These are phyloP conservation scores for Candida montana DNA, from an alignment of 805 yeast species.

Conservation along the genomic window DNA sequence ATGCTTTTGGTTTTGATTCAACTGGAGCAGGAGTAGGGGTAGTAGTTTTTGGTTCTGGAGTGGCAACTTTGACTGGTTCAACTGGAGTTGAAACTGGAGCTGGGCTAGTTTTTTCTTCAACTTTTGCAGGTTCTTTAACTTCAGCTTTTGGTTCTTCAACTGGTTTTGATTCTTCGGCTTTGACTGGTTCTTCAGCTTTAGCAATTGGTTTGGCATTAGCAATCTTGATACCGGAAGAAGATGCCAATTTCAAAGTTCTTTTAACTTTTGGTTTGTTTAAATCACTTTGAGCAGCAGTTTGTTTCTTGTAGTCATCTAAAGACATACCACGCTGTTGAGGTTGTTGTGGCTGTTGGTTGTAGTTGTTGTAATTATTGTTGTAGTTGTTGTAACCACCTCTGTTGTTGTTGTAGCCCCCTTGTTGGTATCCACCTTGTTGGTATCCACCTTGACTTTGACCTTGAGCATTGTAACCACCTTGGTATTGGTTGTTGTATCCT, in stretches of 20 bases:
- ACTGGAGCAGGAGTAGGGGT: constrained; percentile 15
- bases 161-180: neutral
- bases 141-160: constrained; percentile 19
- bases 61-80: constrained; percentile 25
- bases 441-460: constrained; percentile 15
- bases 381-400: constrained; percentile 19
- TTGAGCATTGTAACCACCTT: constrained; percentile 19
- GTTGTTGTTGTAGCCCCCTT: constrained; percentile 25
- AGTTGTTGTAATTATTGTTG: neutral
- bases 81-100: constrained; percentile 17
- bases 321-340: constrained; percentile 53
- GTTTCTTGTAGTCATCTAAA: constrained; percentile 77
- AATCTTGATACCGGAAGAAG: constrained; percentile 60
- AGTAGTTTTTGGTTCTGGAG: constrained; percentile 21
- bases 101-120: constrained; percentile 23
- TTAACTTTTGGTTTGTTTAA: constrained; percentile 50
- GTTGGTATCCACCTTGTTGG: constrained; percentile 12
- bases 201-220: constrained; percentile 35
- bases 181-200: constrained; percentile 26
- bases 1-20: constrained; percentile 11
- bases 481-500: constrained; percentile 6
- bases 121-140: constrained; percentile 13
- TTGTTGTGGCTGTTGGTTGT: constrained; percentile 23
- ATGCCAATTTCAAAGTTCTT: constrained; percentile 60
- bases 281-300: constrained; percentile 32